Evolutionary conservation across 2,329 filamentous ascomycete genomes (phyloP).

Genomic region (Apiospora marii): DNA sequence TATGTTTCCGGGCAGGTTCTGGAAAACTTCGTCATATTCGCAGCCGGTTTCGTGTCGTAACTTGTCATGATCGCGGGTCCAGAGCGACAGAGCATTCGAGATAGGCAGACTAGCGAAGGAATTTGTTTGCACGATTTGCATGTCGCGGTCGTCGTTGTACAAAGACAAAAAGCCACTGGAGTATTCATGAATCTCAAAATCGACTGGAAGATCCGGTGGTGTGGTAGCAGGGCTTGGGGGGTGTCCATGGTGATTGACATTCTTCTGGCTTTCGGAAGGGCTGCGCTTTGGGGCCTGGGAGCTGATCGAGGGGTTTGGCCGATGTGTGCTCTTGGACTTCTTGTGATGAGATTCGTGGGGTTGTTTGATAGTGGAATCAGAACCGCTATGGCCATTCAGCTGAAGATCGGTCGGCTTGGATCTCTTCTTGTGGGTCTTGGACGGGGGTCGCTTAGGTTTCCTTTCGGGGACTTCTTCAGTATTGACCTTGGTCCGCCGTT

Average conservation of each 20-base stretch:
- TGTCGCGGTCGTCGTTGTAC: conserved; percentile 68
- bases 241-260: conserved; percentile 64
- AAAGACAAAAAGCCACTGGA: conserved; percentile 79
- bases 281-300: conserved; percentile 70
- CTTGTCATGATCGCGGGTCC: conserved; percentile 78
- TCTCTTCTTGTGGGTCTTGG: conserved; percentile 91
- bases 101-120: conserved; percentile 79
- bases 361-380: conserved; percentile 62
- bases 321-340: conserved; percentile 83
- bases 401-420: conserved; percentile 73
- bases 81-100: conserved; percentile 76
- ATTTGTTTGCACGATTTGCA: conserved; percentile 73
- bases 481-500: conserved; percentile 59
- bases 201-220: conserved; percentile 69
- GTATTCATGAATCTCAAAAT: conserved; percentile 72
- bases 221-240: conserved; percentile 80
- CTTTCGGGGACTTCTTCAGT: conserved; percentile 65
- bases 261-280: conserved; percentile 69
- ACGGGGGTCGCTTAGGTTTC: conserved; percentile 75
- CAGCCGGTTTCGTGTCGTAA: conserved; percentile 74
- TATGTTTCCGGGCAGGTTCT: conserved; percentile 52
- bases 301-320: conserved; percentile 77
- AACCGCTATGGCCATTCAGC: conserved; percentile 71
- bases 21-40: conserved; percentile 74
- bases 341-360: conserved; percentile 67